Evolutionary conservation across 1,284 basidiomycete genomes (phyloP).

Genomic region (Puccinia hordei): DNA sequence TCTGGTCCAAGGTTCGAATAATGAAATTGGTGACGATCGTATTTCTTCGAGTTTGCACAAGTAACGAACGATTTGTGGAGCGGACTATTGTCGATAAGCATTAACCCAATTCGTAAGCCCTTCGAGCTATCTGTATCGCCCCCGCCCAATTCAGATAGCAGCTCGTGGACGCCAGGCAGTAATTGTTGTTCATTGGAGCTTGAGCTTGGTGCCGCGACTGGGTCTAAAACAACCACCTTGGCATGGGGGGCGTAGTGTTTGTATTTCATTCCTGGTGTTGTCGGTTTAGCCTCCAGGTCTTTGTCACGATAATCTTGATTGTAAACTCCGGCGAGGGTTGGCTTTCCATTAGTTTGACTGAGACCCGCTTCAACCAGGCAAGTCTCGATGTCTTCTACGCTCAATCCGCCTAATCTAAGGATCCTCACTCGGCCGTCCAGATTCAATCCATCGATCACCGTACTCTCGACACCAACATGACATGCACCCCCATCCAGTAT

Average conservation of each 20-base stretch:
- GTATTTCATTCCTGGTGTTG: constrained; percentile 99
- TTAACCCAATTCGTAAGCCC: constrained; percentile 27
- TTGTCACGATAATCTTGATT: constrained; percentile 58
- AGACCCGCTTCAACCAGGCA: constrained; percentile 62
- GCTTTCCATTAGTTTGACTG: not conserved
- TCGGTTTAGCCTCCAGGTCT: constrained; percentile 70
- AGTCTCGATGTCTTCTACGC: constrained; percentile 79
- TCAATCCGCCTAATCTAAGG: constrained; percentile 86
- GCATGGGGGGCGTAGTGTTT: constrained; percentile 82
- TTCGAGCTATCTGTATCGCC: not conserved
- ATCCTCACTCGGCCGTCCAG: constrained; percentile 71
- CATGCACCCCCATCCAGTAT: constrained; percentile 93
- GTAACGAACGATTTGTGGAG: constrained; percentile 17
- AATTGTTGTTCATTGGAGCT: not conserved
- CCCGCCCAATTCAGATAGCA: not conserved
- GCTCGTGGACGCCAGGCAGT: not conserved
- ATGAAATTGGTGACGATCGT: not conserved
- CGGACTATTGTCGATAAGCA: constrained; percentile 36
- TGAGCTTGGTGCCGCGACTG: not conserved
- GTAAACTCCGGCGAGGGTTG: constrained; percentile 1
- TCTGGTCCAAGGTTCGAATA: constrained; percentile 31
- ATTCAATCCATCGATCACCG: constrained; percentile 81
- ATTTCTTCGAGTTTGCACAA: not conserved
- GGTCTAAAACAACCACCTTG: constrained; percentile 35
- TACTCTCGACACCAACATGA: constrained; percentile 88